Base-by-base conservation (phyloP, 2,329 filamentous ascomycete species). In the Fusarium sp. region DNA sequence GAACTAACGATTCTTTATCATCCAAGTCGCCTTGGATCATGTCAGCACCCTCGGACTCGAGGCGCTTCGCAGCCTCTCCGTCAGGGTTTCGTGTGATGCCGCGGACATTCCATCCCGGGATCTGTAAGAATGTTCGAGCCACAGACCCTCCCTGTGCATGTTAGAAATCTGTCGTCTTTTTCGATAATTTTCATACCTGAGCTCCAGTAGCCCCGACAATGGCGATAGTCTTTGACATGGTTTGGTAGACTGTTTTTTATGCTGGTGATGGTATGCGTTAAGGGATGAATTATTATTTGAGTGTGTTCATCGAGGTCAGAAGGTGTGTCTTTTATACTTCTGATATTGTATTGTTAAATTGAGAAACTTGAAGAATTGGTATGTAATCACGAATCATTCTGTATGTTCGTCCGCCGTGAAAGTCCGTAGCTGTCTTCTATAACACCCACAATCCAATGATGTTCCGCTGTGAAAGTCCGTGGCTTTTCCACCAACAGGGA, bases 21-120 rank as follows among this genome's bases (percentile, higher is more conserved):
- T 66, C 48, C 6, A 65, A 13, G 26, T 72, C 58, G 13, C 55
- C 69, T 24, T 63, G 33, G 17, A 72, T 40, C 8, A 72, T 31
- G 36, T 72, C 58, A 38, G 57, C 54, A 13, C 69, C 69, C 11
- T 60, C 48, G 2, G 40, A n/a, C 6, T 45, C 15, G 46, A 56
- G 58, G 5, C 22, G 49, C 28, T 55, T 56, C 4, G 51, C 58
- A 7, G 33, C 24, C 4, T 20, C 46, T 4, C 55, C 40, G n/a
- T 36, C 20, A 8, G 60, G 46, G 24, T 48, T 58, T n/a, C 68
- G 56, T 8, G 66, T 71, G 7, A 71, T 38, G 24, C 55, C 68
- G 7, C 68, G 68, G 14, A 71, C 51, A 10, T 44, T 49, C 58
- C 65, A 71, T 15, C 44, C 58, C 0, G 60, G 28, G 14, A 31